Base-by-base conservation (phyloP, 495 filamentous ascomycete genomes). In the Hypoxylon rickii region DNA sequence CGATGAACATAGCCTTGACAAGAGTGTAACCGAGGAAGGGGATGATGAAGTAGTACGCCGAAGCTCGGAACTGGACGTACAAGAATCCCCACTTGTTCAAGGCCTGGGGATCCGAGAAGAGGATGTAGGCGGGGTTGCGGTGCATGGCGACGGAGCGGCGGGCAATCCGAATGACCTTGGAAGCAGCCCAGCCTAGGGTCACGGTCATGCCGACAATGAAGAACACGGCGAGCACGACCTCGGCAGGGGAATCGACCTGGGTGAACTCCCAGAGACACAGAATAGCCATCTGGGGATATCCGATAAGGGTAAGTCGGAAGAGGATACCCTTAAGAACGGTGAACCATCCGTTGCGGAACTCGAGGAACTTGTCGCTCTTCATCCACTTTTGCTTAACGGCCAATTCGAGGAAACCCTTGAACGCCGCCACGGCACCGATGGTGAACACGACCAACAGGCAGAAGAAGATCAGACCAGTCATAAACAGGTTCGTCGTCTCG, bases 31-130 rank as follows among this genome's bases (percentile, higher is more conserved):
- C 64, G 31, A 98, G 79, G 32, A 88, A 69, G 0, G 92, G 93
- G 12, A 95, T 84, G 66, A 97, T 88, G 70, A 95, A 98, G 77
- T 96, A 98, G 78, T 98, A 98, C 5, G 91, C 89, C 1, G 93
- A 93, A 16, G 94, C 93, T 50, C 92, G 88, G 78, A 96, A 97
- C 70, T 97, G 94, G 49, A 98, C 90, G 68, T 98, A 98, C 21
- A 98, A 76, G 76, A 97, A 98, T 12, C 94, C 94, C 94, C 94
- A 97, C 76, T 96, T 96, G 83, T 98, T 97, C 52, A 98, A 76
- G 26, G 89, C 85, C 42, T 88, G 80, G 7, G 92, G 90, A 65
- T 98, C 94, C 6, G 94, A 96, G 77, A 96, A 98, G 31, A 98
- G 83, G 61, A 97, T 96, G 66, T 97, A 97, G 39, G 91, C 93